These are phyloP conservation scores for Xylaria palmicola DNA, from an alignment of 495 filamentous ascomycete species.

Conservation along the genomic window DNA sequence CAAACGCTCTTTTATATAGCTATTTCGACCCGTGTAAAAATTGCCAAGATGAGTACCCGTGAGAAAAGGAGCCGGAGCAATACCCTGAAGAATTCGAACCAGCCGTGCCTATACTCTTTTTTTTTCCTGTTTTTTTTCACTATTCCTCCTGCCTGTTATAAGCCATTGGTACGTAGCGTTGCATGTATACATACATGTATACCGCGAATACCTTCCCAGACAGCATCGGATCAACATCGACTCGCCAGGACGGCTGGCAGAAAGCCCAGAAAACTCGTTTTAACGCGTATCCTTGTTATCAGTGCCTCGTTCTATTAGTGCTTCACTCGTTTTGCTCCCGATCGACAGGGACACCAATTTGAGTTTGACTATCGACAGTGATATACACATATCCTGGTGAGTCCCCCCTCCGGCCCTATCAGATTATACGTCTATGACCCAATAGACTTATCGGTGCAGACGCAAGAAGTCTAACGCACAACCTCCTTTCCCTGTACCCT, in stretches of 20 bases:
- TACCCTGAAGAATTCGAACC: neutral
- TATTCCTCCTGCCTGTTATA: neutral
- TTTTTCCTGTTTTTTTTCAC: neutral
- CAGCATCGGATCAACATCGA: neutral
- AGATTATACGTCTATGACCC: neutral
- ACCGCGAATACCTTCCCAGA: neutral
- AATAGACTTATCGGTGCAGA: neutral
- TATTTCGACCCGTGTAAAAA: slow-evolving; percentile 20
- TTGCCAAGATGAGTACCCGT: neutral
- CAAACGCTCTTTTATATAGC: slow-evolving; percentile 8
- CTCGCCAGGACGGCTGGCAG: neutral
- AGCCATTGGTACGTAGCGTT: neutral
- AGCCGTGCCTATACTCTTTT: neutral
- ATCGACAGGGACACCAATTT: neutral
- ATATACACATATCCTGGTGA: neutral
- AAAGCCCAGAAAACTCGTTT: neutral
- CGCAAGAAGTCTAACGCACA: neutral
- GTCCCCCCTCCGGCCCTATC: neutral
- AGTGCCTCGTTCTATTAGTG: neutral
- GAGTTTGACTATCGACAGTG: neutral
- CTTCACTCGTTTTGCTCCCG: neutral
- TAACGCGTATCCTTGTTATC: neutral
- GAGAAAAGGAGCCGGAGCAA: neutral
- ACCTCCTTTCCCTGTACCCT: neutral
- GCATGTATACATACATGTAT: neutral